Evolutionary conservation across 169 alveolate species (phyloP).

Genomic region (Theileria annulata): DNA sequence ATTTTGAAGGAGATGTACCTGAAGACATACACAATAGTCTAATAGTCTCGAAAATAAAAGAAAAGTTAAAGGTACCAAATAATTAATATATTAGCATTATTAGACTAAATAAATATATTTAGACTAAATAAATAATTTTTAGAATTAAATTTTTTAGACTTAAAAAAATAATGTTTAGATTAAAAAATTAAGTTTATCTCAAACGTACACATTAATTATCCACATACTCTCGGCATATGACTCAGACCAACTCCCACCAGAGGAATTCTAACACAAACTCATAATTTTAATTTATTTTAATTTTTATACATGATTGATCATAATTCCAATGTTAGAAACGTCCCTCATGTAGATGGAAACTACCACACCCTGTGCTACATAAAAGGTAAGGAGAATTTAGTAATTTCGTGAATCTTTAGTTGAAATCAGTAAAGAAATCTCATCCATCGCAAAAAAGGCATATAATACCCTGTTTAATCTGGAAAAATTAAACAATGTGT

Average conservation of each 20-base stretch:
- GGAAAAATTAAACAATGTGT: constrained; percentile 21
- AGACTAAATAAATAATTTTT: too few relatives aligned
- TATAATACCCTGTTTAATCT: constrained; percentile 16
- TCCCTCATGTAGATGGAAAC: constrained; percentile 65
- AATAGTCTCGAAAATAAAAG: constrained; percentile 34
- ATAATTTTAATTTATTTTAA: constrained; percentile 16
- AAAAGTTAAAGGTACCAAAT: constrained; percentile 41
- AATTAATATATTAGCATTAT: too few relatives aligned
- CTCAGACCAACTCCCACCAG: constrained; percentile 25
- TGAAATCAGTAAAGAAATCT: constrained; percentile 14
- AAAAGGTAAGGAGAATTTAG: constrained; percentile 25
- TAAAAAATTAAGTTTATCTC: constrained; percentile 30
- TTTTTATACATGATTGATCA: neutral
- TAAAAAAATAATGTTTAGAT: constrained; percentile 28
- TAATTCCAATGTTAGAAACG: constrained; percentile 17
- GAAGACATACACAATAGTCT: constrained; percentile 24
- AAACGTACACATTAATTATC: constrained; percentile 46
- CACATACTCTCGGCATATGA: constrained; percentile 43
- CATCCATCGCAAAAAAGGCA: constrained; percentile 37
- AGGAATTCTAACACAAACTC: neutral
- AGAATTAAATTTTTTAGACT: neutral
- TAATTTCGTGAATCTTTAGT: constrained; percentile 10
- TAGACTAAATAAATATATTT: too few relatives aligned
- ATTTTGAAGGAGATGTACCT: constrained; percentile 11
- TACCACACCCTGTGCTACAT: constrained; percentile 62